phyloP scores from a whole-genome alignment of 1,139 yeast genomes.

The Blastobotrys elegans region DNA sequence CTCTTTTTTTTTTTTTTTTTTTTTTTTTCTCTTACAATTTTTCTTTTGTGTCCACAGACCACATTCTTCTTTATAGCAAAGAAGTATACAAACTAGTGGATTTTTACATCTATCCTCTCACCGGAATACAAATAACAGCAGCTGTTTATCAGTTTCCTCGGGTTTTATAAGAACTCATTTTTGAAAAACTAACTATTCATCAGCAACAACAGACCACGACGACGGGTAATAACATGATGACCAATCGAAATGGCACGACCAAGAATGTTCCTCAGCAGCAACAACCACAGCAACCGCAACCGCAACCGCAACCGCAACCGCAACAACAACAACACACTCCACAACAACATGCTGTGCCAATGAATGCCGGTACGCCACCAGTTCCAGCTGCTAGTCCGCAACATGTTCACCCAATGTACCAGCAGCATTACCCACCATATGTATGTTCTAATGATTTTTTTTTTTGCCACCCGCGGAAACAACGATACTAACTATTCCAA shows the following conservation, averaged over 20 bases:
- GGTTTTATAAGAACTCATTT: neutral
- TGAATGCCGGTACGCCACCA: neutral
- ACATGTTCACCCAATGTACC: neutral
- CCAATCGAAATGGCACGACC: slow-evolving; percentile 5
- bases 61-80: neutral
- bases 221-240: neutral
- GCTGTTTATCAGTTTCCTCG: neutral
- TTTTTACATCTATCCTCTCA: neutral
- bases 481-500: neutral
- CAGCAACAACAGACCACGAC: neutral
- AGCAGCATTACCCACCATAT: neutral
- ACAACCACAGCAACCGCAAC: slow-evolving; percentile 3
- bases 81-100: neutral
- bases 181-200: neutral
- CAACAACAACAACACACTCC: neutral
- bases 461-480: too few species aligned
- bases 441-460: too few species aligned
- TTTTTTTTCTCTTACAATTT: too few species aligned
- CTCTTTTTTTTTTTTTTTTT: too few species aligned
- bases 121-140: neutral
- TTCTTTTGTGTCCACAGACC: neutral
- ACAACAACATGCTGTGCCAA: slow-evolving; percentile 1
- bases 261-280: slow-evolving; percentile 1
- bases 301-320: neutral
- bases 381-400: neutral